Evolutionary conservation across 2,329 filamentous ascomycete species (phyloP).

Genomic region (Lizonia empirigonia): DNA sequence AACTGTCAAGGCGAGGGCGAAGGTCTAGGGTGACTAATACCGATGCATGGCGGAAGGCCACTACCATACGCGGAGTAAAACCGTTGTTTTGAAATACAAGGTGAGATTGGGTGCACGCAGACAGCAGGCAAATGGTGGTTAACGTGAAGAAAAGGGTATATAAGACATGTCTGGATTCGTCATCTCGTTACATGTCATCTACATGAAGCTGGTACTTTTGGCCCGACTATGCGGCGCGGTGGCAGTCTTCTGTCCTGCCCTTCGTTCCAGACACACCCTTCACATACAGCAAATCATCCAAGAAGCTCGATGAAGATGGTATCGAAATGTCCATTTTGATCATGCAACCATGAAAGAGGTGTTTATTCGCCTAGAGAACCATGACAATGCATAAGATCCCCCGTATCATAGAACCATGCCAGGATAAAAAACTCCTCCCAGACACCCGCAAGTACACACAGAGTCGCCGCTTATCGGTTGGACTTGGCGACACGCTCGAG

Average conservation of each 20-base stretch:
- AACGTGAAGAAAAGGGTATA: background rate
- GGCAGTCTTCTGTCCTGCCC: slow-evolving; percentile 4
- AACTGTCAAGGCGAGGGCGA: slow-evolving; percentile 35
- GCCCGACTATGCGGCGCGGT: slow-evolving; percentile 3
- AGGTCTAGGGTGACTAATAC: too few relatives aligned
- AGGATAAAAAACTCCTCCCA: slow-evolving; percentile 45
- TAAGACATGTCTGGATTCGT: slow-evolving; percentile 16
- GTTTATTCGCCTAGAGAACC: slow-evolving; percentile 48
- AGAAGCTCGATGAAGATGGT: slow-evolving; percentile 27
- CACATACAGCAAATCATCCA: slow-evolving; percentile 16
- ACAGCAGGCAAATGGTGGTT: background rate
- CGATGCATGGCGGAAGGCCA: too few relatives aligned
- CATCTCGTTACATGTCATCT: slow-evolving; percentile 16
- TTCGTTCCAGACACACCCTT: slow-evolving; percentile 12
- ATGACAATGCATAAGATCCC: slow-evolving; percentile 45
- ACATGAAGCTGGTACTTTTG: slow-evolving; percentile 13
- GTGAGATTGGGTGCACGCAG: too few relatives aligned
- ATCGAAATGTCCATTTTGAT: slow-evolving; percentile 46
- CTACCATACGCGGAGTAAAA: too few relatives aligned
- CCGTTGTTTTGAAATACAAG: too few relatives aligned
- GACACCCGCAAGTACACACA: slow-evolving; percentile 37
- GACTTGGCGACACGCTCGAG: slow-evolving; percentile 99
- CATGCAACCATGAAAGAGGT: slow-evolving; percentile 50
- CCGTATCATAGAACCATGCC: slow-evolving; percentile 39
- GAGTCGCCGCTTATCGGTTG: slow-evolving; percentile 84